These are phyloP conservation scores for Halenospora varia DNA, from an alignment of 495 filamentous ascomycete genomes.

Conservation along the genomic window DNA sequence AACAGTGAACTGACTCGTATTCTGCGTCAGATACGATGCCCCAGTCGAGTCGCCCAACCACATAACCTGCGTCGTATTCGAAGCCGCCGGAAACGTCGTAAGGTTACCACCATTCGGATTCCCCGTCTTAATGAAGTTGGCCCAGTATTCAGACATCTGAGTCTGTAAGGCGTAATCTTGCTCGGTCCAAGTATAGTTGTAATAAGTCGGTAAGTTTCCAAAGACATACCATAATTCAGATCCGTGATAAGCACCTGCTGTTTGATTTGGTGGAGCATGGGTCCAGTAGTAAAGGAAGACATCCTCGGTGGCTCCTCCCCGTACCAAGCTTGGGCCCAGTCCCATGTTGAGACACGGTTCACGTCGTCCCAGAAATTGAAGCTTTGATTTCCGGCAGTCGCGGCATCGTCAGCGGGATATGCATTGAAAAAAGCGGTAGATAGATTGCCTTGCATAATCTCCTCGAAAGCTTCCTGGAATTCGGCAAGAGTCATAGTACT, in stretches of 20 bases:
- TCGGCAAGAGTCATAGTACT: too few relatives aligned
- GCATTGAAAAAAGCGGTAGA: slow-evolving; percentile 1
- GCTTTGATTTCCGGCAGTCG: not conserved
- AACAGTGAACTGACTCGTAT: too few relatives aligned
- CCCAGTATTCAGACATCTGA: slow-evolving; percentile 1
- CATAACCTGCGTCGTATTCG: not conserved
- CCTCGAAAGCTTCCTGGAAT: too few relatives aligned
- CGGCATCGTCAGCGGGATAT: not conserved
- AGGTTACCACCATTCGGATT: slow-evolving; percentile 4
- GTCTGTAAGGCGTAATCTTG: slow-evolving; percentile 2
- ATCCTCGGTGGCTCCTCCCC: not conserved
- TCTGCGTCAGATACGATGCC: too few relatives aligned
- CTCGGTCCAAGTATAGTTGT: not conserved
- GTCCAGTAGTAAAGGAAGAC: slow-evolving; percentile 10
- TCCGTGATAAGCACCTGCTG: slow-evolving; percentile 1
- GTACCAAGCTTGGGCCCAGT: slow-evolving; percentile 4
- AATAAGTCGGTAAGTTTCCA: slow-evolving; percentile 3
- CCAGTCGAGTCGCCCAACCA: slow-evolving; percentile 4
- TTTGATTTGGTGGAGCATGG: slow-evolving; percentile 4
- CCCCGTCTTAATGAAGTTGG: slow-evolving; percentile 14
- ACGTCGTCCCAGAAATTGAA: not conserved
- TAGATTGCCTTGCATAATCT: slow-evolving; percentile 4
- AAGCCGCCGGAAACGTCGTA: not conserved
- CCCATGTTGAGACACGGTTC: not conserved
- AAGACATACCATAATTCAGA: slow-evolving; percentile 6